A percentile compares a stretch with the other conserved stretches of the same genome.
Evolutionary conservation across 192 early-diverging fungal genomes (phyloP).

Genomic region (Funneliformis geosporum): DNA sequence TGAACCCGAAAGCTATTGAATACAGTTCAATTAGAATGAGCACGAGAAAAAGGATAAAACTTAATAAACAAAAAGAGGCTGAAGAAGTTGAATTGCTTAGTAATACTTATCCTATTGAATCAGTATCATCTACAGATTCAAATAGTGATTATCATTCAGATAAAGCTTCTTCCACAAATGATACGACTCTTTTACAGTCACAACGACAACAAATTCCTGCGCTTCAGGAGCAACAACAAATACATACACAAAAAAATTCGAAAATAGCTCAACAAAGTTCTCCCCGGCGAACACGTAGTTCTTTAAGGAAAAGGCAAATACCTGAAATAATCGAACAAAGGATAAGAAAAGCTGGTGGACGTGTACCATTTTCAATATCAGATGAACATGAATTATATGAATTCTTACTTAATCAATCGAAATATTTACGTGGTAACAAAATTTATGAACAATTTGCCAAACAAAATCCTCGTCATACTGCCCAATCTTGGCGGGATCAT

Average conservation of each 20-base stretch:
- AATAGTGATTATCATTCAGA: neutral
- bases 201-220: neutral
- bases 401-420: neutral
- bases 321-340: neutral
- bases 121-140: neutral
- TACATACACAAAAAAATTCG: neutral
- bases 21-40: neutral
- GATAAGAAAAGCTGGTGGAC: neutral
- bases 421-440: neutral
- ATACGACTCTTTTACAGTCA: neutral
- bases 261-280: neutral
- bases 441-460: neutral
- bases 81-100: neutral
- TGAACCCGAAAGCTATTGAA: neutral
- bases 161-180: neutral
- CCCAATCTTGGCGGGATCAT: neutral
- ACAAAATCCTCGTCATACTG: slow-evolving; percentile 2
- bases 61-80: neutral
- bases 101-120: neutral
- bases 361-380: neutral
- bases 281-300: neutral
- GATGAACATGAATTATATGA: neutral
- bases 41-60: neutral
- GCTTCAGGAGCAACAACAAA: neutral
- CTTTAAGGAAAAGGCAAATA: neutral